Conservation (phyloP, 768 basidiomycete species). For the Xerocomus brunneocitrinus region DNA sequence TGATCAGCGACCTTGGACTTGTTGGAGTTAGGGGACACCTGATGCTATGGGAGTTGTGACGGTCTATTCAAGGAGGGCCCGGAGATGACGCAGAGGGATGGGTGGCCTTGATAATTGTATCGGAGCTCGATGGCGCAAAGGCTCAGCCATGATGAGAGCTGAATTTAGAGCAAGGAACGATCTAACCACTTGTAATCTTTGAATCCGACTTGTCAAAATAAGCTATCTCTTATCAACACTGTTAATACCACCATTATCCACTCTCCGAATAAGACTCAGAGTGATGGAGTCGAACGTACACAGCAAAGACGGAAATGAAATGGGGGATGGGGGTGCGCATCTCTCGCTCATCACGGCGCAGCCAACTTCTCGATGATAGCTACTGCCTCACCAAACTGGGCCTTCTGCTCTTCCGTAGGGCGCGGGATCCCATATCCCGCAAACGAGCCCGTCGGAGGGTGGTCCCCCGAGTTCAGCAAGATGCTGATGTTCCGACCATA, state of each 20-base stretch:
- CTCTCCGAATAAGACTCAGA: background rate
- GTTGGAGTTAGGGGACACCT: slow-evolving; percentile 41
- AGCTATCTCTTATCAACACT: background rate
- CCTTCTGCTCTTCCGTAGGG: slow-evolving; percentile 57
- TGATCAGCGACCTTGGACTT: slow-evolving; percentile 35
- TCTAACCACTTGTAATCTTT: no score
- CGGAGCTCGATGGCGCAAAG: no score
- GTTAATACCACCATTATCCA: background rate
- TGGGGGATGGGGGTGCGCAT: background rate
- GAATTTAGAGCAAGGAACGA: no score
- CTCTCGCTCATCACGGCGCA: background rate
- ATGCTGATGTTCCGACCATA: slow-evolving; percentile 70
- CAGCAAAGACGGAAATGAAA: background rate
- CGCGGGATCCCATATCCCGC: slow-evolving; percentile 45
- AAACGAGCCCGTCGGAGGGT: slow-evolving; percentile 51
- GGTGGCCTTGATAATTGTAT: no score
- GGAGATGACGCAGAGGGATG: no score
- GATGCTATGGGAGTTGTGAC: no score
- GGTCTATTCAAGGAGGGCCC: background rate
- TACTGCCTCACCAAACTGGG: slow-evolving; percentile 65
- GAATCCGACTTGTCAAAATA: no score
- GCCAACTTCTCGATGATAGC: slow-evolving; percentile 56
- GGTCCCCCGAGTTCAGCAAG: slow-evolving; percentile 51
- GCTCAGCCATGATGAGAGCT: no score
- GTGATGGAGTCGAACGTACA: background rate